phyloP scores from a whole-genome alignment of 495 filamentous ascomycete genomes.

The Penicillium manginii region DNA sequence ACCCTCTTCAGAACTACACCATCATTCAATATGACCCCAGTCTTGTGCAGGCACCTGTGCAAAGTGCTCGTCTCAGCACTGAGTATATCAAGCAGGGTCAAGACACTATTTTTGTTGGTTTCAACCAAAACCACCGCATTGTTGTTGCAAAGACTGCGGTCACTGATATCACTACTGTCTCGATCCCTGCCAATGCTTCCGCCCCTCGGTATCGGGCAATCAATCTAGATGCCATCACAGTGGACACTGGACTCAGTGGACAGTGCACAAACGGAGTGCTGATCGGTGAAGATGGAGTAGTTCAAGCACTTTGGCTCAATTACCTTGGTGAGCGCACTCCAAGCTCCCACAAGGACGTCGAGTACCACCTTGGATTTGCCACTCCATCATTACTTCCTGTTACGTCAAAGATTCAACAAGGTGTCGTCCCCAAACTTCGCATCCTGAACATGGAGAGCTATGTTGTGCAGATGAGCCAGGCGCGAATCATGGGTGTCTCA shows the following conservation, averaged over 20 bases:
- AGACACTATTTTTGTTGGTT: constrained; percentile 92
- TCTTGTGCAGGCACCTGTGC: constrained; percentile 88
- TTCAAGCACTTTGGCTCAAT: constrained; percentile 94
- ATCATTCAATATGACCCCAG: constrained; percentile 93
- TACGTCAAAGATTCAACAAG: constrained; percentile 79
- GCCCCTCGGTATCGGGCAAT: constrained; percentile 95
- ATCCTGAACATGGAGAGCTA: constrained; percentile 95
- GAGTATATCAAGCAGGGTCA: constrained; percentile 86
- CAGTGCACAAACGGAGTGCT: constrained; percentile 97
- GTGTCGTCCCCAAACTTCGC: constrained; percentile 74
- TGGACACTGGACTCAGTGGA: constrained; percentile 86
- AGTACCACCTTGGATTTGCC: constrained; percentile 93
- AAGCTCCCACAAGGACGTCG: constrained; percentile 82
- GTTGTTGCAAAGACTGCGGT: constrained; percentile 93
- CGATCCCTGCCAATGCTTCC: constrained; percentile 88
- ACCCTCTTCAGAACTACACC: constrained; percentile 97
- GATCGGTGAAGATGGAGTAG: constrained; percentile 84
- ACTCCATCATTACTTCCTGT: constrained; percentile 88
- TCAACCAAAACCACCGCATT: constrained; percentile 92
- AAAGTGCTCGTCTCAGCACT: constrained; percentile 81
- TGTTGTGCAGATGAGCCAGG: constrained; percentile 94
- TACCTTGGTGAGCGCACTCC: constrained; percentile 88
- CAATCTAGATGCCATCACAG: constrained; percentile 96
- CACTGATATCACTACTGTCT: constrained; percentile 96
- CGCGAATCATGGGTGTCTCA: constrained; percentile 95